These are phyloP conservation scores for Aspergillus tanneri DNA, from an alignment of 2,329 filamentous ascomycete genomes.

Conservation along the genomic window DNA sequence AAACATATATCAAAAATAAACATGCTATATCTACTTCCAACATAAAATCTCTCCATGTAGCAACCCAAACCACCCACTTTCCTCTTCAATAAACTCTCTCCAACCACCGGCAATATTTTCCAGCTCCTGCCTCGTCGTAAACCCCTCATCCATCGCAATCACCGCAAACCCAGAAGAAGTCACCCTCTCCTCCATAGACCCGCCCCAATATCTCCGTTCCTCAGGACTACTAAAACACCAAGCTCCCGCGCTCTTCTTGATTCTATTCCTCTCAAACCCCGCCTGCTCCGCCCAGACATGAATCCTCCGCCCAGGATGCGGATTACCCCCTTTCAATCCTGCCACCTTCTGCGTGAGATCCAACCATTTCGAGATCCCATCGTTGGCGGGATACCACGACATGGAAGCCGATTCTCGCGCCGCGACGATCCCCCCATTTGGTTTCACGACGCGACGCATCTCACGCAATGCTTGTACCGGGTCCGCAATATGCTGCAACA, in stretches of 20 bases:
- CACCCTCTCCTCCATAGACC: constrained; percentile 34
- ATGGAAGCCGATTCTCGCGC: constrained; percentile 42
- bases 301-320: constrained; percentile 29
- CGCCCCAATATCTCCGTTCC: constrained; percentile 38
- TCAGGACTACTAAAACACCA: constrained; percentile 38
- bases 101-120: constrained; percentile 35
- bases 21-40: constrained; percentile 24
- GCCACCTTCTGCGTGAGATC: constrained; percentile 23
- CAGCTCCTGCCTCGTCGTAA: constrained; percentile 32
- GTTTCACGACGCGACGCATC: constrained; percentile 55
- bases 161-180: constrained; percentile 30
- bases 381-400: constrained; percentile 34
- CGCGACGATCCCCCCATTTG: constrained; percentile 56
- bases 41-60: constrained; percentile 42
- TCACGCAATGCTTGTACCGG: constrained; percentile 54
- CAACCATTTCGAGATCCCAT: constrained; percentile 28
- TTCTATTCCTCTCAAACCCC: constrained; percentile 28
- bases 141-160: constrained; percentile 30
- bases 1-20: not conserved
- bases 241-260: constrained; percentile 32
- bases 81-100: constrained; percentile 34
- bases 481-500: constrained; percentile 56
- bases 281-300: constrained; percentile 39
- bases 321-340: constrained; percentile 27
- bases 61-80: constrained; percentile 39